Evolutionary conservation across 768 basidiomycete species (phyloP).

Genomic region (Kwoniella mangroviensis): DNA sequence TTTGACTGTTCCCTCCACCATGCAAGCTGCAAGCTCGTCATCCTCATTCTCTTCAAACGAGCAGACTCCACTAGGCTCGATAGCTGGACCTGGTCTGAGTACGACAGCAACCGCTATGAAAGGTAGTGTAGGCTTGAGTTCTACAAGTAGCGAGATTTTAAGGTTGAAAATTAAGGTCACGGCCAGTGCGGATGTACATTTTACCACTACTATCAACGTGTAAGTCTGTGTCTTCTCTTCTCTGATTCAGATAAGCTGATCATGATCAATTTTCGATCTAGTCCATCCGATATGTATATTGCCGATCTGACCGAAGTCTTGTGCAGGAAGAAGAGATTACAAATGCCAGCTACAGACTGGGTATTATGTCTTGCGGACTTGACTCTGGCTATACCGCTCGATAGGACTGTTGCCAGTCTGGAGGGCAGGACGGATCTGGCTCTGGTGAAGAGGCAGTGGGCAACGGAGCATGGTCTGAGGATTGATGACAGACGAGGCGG

Average conservation of each 20-base stretch:
- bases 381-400: slow-evolving; percentile 75
- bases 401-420: slow-evolving; percentile 93
- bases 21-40: slow-evolving; percentile 11
- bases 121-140: slow-evolving; percentile 55
- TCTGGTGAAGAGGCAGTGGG: slow-evolving; percentile 76
- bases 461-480: slow-evolving; percentile 73
- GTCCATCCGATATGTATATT: slow-evolving; percentile 88
- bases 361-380: slow-evolving; percentile 57
- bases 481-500: slow-evolving; percentile 69
- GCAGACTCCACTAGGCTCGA: slow-evolving; percentile 58
- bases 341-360: slow-evolving; percentile 61
- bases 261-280: background rate
- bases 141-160: slow-evolving; percentile 64
- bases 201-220: slow-evolving; percentile 90
- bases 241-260: background rate
- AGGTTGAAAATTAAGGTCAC: slow-evolving; percentile 79
- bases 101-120: slow-evolving; percentile 56
- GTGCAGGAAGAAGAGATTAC: slow-evolving; percentile 54
- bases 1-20: slow-evolving; percentile 9
- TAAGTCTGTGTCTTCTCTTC: slow-evolving; percentile 61
- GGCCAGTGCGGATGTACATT: slow-evolving; percentile 78
- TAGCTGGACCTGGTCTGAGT: slow-evolving; percentile 13
- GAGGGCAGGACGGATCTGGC: slow-evolving; percentile 83
- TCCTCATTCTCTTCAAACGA: slow-evolving; percentile 57
- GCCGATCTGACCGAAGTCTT: slow-evolving; percentile 85